A percentile compares a stretch with the other conserved stretches of the same genome.
Conservation (phyloP, 2,329 filamentous ascomycete genomes). For the Triangularia setosa region DNA sequence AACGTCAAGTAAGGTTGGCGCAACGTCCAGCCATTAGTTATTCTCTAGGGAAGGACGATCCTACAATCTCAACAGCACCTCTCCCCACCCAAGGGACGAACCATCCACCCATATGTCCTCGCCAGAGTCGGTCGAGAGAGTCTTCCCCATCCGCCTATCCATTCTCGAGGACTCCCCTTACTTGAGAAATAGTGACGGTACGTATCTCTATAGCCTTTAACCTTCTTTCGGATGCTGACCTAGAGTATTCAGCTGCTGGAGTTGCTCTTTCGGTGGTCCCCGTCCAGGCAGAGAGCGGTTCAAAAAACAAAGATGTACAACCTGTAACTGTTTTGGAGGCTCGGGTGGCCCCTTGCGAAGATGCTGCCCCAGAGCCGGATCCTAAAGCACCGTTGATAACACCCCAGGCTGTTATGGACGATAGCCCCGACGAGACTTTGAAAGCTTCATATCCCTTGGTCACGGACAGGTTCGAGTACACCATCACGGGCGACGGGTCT, state of each 20-base stretch:
- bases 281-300: background rate
- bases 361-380: background rate
- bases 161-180: slow-evolving; percentile 20
- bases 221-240: background rate
- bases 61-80: background rate
- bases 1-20: background rate
- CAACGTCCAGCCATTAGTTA: background rate
- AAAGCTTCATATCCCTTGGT: slow-evolving; percentile 31
- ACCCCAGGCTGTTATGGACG: background rate
- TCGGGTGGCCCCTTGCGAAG: background rate
- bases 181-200: slow-evolving; percentile 9
- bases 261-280: background rate
- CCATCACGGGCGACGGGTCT: slow-evolving; percentile 64
- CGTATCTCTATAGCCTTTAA: background rate
- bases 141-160: slow-evolving; percentile 21
- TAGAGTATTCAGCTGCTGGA: background rate
- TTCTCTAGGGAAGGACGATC: background rate
- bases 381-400: background rate
- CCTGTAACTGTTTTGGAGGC: background rate
- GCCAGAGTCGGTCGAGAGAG: slow-evolving; percentile 15
- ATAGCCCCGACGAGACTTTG: background rate
- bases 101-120: slow-evolving; percentile 8
- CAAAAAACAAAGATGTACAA: background rate
- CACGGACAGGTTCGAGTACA: slow-evolving; percentile 73
- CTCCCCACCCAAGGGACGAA: background rate